Evolutionary conservation across 495 filamentous ascomycete genomes (phyloP), one percentile per base, ranked within the genome.

Genomic region (Penicillium roqueforti): DNA sequence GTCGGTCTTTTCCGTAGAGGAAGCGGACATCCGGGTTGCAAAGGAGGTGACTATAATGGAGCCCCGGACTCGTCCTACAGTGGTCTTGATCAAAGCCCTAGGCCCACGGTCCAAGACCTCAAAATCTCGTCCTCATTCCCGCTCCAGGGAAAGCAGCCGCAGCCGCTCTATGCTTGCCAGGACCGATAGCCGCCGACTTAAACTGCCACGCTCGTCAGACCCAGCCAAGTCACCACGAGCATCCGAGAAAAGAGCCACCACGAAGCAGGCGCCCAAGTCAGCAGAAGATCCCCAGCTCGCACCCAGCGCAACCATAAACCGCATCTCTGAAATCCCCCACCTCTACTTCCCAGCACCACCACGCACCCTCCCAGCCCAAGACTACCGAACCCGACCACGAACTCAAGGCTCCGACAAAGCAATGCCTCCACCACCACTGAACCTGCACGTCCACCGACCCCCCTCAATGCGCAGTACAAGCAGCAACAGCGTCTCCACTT

Each of bases 61-160:
- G 51, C 72, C 71, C 14, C 53, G 31, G 6, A 59, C 65, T 18
- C 70, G 66, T 28, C 72, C 72, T 26, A 70, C 65, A 19, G 47
- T 75, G 56, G 68, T 75, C 25, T 60, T 71, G 54, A 72, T 75
- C 54, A 70, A 67, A 26, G 63, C 72, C 9, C 47, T 64, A 23
- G 48, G 54, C 0, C 22, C 56, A 36, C 59, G 62, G 11, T 47
- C 49, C 4, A 67, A 67, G 58, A 18, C 20, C 25, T 37, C 64
- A 0, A 42, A 36, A 47, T 36, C 56, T 18, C 51, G 54, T 4
- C 23, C 51, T 25, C 43, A 55, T 16, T 36, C 59, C 50, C 61
- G 57, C 19, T 54, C 58, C 16, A 54, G 59, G n/a, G 59, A 51
- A 20, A 58, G 54, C 36, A 49, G 58, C 47, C 58, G 61, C 14